These are phyloP conservation scores for Leccinum barrowsii DNA, from an alignment of 768 basidiomycete species.

Conservation along the genomic window DNA sequence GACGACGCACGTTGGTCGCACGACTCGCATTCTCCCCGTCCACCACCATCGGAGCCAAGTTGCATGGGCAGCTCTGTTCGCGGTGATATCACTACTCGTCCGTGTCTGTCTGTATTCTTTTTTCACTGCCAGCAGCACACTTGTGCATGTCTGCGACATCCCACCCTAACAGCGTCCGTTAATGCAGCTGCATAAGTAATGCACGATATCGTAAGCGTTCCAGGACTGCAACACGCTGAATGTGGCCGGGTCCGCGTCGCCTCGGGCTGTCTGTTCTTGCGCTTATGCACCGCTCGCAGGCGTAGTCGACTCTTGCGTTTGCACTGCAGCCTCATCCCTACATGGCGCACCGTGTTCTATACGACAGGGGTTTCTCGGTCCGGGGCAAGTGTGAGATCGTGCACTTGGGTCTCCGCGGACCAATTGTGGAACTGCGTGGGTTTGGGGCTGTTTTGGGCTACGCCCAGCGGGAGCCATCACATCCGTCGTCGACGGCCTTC, in stretches of 20 bases:
- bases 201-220: neutral
- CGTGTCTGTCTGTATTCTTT: neutral
- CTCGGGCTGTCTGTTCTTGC: conserved; percentile 4
- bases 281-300: conserved; percentile 3
- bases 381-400: conserved; percentile 6
- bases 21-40: neutral
- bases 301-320: neutral
- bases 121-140: neutral
- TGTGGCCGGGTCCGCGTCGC: neutral
- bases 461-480: conserved; percentile 15
- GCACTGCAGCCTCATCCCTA: neutral
- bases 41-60: conserved; percentile 2
- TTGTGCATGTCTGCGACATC: neutral
- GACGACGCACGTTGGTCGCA: conserved; percentile 2
- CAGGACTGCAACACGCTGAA: neutral
- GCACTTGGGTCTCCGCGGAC: conserved; percentile 24
- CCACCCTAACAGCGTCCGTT: conserved; percentile 7
- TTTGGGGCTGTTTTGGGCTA: conserved; percentile 11
- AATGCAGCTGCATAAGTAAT: neutral
- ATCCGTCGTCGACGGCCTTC: conserved; percentile 24
- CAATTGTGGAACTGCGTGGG: conserved; percentile 12
- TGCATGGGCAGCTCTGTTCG: neutral
- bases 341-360: neutral
- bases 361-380: conserved; percentile 5
- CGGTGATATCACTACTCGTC: neutral